Evolutionary conservation across 805 yeast species (phyloP).

Genomic region (Saccharomycopsis sp.): DNA sequence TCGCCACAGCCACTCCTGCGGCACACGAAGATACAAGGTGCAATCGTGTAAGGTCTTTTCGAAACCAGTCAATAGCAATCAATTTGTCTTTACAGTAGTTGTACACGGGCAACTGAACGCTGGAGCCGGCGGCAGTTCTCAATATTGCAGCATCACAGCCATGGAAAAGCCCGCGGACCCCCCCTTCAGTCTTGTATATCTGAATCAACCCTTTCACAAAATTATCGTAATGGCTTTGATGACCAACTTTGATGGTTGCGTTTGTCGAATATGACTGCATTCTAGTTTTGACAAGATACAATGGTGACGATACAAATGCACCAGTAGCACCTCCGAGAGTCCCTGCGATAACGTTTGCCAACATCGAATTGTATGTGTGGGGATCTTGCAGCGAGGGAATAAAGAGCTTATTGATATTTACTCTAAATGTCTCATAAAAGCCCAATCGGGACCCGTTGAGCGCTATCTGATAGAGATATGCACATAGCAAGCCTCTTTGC

Average conservation of each 20-base stretch:
- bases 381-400: conserved; percentile 39
- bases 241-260: conserved; percentile 59
- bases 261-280: conserved; percentile 84
- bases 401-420: conserved; percentile 40
- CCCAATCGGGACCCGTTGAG: conserved; percentile 94
- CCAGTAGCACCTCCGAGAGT: conserved; percentile 83
- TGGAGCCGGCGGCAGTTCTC: conserved; percentile 93
- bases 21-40: conserved; percentile 69
- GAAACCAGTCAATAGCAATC: conserved; percentile 27
- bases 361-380: conserved; percentile 40
- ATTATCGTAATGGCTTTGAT: conserved; percentile 80
- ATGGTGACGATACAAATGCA: conserved; percentile 84
- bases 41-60: conserved; percentile 53
- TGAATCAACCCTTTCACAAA: conserved; percentile 60
- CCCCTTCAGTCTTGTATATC: conserved; percentile 66
- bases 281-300: conserved; percentile 88
- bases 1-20: conserved; percentile 88
- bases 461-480: conserved; percentile 84
- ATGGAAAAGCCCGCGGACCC: conserved; percentile 69
- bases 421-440: conserved; percentile 82
- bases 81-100: conserved; percentile 65
- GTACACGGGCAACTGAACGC: conserved; percentile 91
- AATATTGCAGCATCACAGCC: conserved; percentile 94
- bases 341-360: conserved; percentile 73
- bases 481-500: conserved; percentile 85